Percentiles rank a stretch among this genome's conserved stretches.
Evolutionary conservation across 768 basidiomycete genomes (phyloP).

Genomic region (Phanerochaete sordida): DNA sequence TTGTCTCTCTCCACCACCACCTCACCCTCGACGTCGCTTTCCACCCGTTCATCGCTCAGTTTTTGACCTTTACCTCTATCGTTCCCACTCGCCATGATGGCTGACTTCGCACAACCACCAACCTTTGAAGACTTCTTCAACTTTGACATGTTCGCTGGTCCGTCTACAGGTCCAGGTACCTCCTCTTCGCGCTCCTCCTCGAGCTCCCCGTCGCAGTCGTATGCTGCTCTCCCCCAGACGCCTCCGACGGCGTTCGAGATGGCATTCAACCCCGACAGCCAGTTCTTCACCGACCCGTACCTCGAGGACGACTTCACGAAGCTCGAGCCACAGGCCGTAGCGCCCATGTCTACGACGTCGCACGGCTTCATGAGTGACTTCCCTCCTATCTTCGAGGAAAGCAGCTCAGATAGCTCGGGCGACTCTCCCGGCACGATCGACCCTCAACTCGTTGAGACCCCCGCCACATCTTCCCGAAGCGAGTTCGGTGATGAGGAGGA

Average conservation of each 20-base stretch:
- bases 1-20: constrained; percentile 8
- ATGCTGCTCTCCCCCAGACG: constrained; percentile 21
- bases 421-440: constrained; percentile 51
- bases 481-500: constrained; percentile 38
- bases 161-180: constrained; percentile 21
- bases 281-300: constrained; percentile 12
- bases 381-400: constrained; percentile 18
- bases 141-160: constrained; percentile 49
- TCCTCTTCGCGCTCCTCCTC: constrained; percentile 23
- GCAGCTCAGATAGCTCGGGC: constrained; percentile 23
- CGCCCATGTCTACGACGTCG: constrained; percentile 24
- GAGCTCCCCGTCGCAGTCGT: constrained; percentile 23
- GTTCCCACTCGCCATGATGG: constrained; percentile 5
- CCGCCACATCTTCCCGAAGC: constrained; percentile 42
- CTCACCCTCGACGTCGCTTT: background rate
- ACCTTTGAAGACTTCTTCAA: constrained; percentile 61
- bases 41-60: background rate
- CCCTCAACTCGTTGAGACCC: constrained; percentile 72
- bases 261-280: constrained; percentile 14
- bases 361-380: constrained; percentile 40
- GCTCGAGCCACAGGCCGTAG: constrained; percentile 20
- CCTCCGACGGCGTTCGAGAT: constrained; percentile 21
- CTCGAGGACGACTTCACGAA: constrained; percentile 27
- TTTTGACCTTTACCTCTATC: background rate
- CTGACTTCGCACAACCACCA: background rate